phyloP scores from a whole-genome alignment of 441 rosid species.

The Biscutella auriculata region DNA sequence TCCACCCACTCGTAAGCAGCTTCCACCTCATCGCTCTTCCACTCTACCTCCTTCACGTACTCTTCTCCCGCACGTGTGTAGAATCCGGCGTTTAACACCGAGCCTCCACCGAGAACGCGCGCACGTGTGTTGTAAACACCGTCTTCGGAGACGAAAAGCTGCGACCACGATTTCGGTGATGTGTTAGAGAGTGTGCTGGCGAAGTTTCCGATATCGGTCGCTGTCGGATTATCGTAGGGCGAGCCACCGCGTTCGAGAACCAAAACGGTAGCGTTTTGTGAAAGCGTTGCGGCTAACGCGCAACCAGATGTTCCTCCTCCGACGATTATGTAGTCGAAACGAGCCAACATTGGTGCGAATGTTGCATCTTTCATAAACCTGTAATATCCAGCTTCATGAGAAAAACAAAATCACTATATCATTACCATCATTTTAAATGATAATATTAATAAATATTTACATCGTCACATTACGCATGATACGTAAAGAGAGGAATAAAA shows the following conservation, averaged over 20 bases:
- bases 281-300: conserved; percentile 43
- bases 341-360: conserved; percentile 27
- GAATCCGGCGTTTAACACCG: conserved; percentile 48
- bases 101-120: conserved; percentile 52
- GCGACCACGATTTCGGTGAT: conserved; percentile 32
- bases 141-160: conserved; percentile 41
- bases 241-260: conserved; percentile 47
- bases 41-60: conserved; percentile 26
- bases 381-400: conserved; percentile 28
- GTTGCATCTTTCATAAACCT: conserved; percentile 41
- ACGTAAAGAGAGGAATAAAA: background rate
- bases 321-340: conserved; percentile 41
- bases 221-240: conserved; percentile 30
- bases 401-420: background rate
- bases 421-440: background rate
- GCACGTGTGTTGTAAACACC: conserved; percentile 50
- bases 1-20: conserved; percentile 48
- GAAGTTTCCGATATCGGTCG: conserved; percentile 28
- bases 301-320: conserved; percentile 62
- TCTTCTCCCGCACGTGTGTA: conserved; percentile 34
- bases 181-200: conserved; percentile 21
- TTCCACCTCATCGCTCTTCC: conserved; percentile 29
- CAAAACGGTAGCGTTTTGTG: conserved; percentile 33
- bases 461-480: conserved; percentile 7
- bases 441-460: background rate